These are phyloP conservation scores for Aleurites moluccanus DNA, from an alignment of 441 rosid genomes.

Conservation along the genomic window DNA sequence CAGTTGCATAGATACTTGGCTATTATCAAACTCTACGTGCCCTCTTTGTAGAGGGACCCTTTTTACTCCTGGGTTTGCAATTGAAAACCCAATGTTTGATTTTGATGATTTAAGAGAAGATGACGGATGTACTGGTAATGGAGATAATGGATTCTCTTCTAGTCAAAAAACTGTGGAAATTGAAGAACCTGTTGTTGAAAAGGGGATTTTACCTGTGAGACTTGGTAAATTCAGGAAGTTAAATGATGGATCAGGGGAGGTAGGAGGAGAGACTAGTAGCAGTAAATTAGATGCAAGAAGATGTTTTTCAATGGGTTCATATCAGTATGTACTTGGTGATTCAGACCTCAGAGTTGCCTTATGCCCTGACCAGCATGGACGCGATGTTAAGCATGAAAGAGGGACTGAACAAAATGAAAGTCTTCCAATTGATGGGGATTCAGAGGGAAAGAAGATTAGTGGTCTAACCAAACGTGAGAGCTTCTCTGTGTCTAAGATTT, in stretches of 20 bases:
- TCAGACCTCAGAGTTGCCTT: conserved; percentile 71
- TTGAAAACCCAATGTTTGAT: conserved; percentile 33
- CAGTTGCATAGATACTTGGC: conserved; percentile 73
- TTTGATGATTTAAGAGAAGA: conserved; percentile 36
- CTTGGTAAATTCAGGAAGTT: conserved; percentile 59
- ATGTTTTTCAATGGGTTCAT: conserved; percentile 82
- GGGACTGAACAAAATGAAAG: conserved; percentile 33
- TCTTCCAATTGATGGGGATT: conserved; percentile 38
- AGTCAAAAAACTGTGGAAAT: conserved; percentile 58
- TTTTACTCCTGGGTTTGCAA: conserved; percentile 33
- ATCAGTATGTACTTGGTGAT: conserved; percentile 60
- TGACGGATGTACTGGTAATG: conserved; percentile 33
- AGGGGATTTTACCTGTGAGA: conserved; percentile 56
- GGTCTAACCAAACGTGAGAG: conserved; percentile 74
- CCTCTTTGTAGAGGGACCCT: conserved; percentile 72
- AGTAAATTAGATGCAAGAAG: conserved; percentile 57
- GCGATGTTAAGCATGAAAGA: conserved; percentile 29
- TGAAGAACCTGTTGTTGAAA: conserved; percentile 33
- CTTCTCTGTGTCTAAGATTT: conserved; percentile 87
- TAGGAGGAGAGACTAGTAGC: conserved; percentile 46
- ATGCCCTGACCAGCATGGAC: conserved; percentile 30
- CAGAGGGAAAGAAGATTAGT: conserved; percentile 58
- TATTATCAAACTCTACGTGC: conserved; percentile 72
- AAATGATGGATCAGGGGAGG: conserved; percentile 34
- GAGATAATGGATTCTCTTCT: conserved; percentile 27